phyloP scores from a whole-genome alignment of 345 rosid genomes.

The Gossypium mustelinum region DNA sequence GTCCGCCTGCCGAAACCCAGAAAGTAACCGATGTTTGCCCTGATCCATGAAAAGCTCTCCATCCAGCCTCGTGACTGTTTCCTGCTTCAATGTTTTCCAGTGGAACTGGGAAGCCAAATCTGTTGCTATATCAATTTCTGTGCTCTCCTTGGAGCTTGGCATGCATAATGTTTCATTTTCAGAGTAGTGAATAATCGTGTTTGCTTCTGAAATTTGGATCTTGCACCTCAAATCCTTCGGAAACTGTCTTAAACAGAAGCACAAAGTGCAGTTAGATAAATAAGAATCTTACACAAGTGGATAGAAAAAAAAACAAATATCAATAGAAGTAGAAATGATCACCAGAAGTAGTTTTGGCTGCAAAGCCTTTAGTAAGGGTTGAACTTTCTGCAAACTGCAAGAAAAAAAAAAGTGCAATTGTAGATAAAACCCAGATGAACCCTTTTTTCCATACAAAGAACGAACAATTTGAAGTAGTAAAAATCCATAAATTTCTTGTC shows the following conservation, averaged over 20 bases:
- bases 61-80: slow-evolving; percentile 50
- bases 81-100: slow-evolving; percentile 43
- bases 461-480: neutral
- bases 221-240: slow-evolving; percentile 49
- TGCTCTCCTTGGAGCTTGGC: slow-evolving; percentile 32
- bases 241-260: slow-evolving; percentile 34
- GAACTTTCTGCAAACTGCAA: slow-evolving; percentile 46
- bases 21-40: slow-evolving; percentile 43
- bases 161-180: slow-evolving; percentile 46
- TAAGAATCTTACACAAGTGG: neutral
- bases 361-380: slow-evolving; percentile 46
- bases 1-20: slow-evolving; percentile 26
- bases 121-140: slow-evolving; percentile 47
- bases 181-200: slow-evolving; percentile 33
- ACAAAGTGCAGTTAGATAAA: neutral
- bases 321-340: slow-evolving; percentile 18
- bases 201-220: slow-evolving; percentile 26
- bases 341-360: slow-evolving; percentile 70
- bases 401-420: neutral
- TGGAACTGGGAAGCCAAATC: slow-evolving; percentile 41
- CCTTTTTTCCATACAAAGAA: neutral
- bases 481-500: neutral
- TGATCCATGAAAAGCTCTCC: slow-evolving; percentile 50
- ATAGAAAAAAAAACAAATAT: neutral
- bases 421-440: neutral